A percentile compares a stretch with the other conserved stretches of the same genome.
Conservation (phyloP, 805 yeast species). For the Yamadazyma sp. region DNA sequence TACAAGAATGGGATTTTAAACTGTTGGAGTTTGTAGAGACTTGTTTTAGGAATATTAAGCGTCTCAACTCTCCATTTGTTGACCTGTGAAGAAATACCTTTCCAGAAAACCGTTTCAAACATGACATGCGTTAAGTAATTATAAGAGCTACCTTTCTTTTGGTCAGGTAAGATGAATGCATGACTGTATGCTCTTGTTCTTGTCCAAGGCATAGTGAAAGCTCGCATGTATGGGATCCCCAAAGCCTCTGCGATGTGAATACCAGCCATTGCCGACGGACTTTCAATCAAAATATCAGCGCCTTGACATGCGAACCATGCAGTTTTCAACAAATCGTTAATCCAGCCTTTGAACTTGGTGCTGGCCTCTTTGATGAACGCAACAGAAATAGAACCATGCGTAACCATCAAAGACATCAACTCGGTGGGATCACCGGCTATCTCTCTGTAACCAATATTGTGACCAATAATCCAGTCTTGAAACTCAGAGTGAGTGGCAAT, state of each 20-base stretch:
- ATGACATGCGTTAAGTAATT: slow-evolving; percentile 90
- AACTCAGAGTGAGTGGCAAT: slow-evolving; percentile 89
- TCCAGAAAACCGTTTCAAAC: slow-evolving; percentile 92
- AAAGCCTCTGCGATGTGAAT: slow-evolving; percentile 93
- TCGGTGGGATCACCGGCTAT: slow-evolving; percentile 94
- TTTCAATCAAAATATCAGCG: slow-evolving; percentile 81
- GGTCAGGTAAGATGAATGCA: slow-evolving; percentile 93
- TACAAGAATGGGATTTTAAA: slow-evolving; percentile 83
- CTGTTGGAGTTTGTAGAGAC: slow-evolving; percentile 68
- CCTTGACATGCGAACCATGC: slow-evolving; percentile 88
- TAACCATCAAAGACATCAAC: slow-evolving; percentile 88
- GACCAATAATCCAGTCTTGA: slow-evolving; percentile 64
- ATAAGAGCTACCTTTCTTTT: slow-evolving; percentile 88
- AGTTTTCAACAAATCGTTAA: slow-evolving; percentile 63
- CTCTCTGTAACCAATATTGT: slow-evolving; percentile 66
- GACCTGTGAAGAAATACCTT: slow-evolving; percentile 82
- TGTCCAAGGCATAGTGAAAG: slow-evolving; percentile 99
- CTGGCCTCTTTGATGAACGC: slow-evolving; percentile 83
- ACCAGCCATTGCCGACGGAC: slow-evolving; percentile 97
- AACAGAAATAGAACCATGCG: slow-evolving; percentile 84
- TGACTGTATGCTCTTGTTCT: slow-evolving; percentile 94
- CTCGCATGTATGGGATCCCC: slow-evolving; percentile 86
- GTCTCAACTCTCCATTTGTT: slow-evolving; percentile 81
- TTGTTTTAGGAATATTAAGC: slow-evolving; percentile 66
- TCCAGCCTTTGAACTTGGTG: slow-evolving; percentile 78